phyloP scores from a whole-genome alignment of 1,139 yeast genomes.

The Yamadazyma siamensis region DNA sequence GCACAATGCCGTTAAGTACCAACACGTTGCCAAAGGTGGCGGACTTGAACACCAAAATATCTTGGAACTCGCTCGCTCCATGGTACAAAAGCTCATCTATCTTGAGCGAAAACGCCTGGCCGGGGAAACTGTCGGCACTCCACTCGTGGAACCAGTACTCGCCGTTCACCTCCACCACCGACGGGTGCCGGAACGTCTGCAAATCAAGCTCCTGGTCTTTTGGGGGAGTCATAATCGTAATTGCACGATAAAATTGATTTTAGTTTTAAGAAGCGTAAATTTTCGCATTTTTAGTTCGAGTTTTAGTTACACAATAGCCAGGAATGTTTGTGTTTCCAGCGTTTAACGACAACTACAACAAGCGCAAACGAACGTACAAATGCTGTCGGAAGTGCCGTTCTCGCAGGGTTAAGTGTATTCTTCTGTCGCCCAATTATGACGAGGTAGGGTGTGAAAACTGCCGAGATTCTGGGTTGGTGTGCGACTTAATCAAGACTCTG shows the following conservation, averaged over 20 bases:
- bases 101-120: conserved; percentile 42
- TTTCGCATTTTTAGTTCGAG: too few relatives aligned
- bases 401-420: conserved; percentile 36
- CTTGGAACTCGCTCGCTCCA: conserved; percentile 35
- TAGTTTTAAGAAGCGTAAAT: too few relatives aligned
- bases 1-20: conserved; percentile 82
- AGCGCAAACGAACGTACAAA: conserved; percentile 50
- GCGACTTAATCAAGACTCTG: conserved; percentile 3
- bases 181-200: conserved; percentile 22
- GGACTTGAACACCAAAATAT: conserved; percentile 68
- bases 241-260: too few relatives aligned
- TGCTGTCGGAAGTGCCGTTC: conserved; percentile 51
- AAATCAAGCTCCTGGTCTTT: conserved; percentile 13
- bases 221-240: too few relatives aligned
- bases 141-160: conserved; percentile 43
- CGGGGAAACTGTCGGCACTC: conserved; percentile 37
- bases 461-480: conserved; percentile 3
- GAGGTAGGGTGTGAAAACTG: conserved; percentile 38
- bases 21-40: conserved; percentile 78
- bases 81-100: conserved; percentile 34
- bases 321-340: conserved; percentile 62
- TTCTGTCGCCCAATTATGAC: conserved; percentile 33
- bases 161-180: conserved; percentile 23
- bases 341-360: conserved; percentile 51
- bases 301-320: too few relatives aligned